phyloP scores from a whole-genome alignment of 1,284 basidiomycete species.

The Ceratobasidium sp. region DNA sequence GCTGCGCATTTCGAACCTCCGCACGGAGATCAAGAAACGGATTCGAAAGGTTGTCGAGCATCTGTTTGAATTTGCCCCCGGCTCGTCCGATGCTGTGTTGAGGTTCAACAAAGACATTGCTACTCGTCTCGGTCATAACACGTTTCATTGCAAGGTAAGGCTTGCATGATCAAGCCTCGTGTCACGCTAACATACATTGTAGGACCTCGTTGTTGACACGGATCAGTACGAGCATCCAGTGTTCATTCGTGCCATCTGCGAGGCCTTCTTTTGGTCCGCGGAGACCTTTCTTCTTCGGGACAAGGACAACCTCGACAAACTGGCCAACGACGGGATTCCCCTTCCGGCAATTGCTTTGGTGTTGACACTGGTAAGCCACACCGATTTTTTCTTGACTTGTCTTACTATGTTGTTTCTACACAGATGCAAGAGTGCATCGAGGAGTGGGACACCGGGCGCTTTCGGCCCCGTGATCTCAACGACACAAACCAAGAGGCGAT shows the following conservation, averaged over 20 bases:
- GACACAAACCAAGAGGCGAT: no score
- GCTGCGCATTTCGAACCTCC: neutral
- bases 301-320: neutral
- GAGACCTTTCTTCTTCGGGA: neutral
- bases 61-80: neutral
- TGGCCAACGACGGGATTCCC: neutral
- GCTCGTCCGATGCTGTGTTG: neutral
- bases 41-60: neutral
- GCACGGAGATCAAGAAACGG: neutral
- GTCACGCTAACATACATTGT: neutral
- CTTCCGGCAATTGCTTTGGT: neutral
- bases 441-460: no score
- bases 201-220: neutral
- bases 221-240: neutral
- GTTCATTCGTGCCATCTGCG: neutral
- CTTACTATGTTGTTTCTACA: no score
- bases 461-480: no score
- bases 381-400: no score
- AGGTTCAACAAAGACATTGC: neutral
- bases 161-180: neutral
- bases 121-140: slow-evolving; percentile 4
- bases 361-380: neutral
- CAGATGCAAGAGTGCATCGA: no score
- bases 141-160: slow-evolving; percentile 2
- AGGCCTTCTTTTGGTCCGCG: neutral